Conservation (phyloP, 1,284 basidiomycete genomes). For the Cystobasidium slooffiae region DNA sequence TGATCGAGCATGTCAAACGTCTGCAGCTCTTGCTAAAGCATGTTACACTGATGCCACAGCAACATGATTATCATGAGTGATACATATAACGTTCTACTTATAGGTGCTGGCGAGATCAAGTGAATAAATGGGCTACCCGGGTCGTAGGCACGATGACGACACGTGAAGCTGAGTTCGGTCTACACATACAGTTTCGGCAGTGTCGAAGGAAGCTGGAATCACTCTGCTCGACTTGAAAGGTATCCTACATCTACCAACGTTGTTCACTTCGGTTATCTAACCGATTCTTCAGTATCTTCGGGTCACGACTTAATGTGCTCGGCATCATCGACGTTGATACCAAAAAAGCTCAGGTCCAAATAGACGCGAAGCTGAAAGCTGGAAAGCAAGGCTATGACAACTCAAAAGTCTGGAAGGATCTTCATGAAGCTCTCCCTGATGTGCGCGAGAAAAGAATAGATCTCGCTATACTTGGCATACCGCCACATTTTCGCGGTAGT, state of each 20-base stretch:
- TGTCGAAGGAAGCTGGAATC: slow-evolving; percentile 47
- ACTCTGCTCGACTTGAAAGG: slow-evolving; percentile 46
- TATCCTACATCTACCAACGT: neutral
- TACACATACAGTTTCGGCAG: slow-evolving; percentile 42
- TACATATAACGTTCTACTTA: slow-evolving; percentile 6
- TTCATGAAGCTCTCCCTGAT: slow-evolving; percentile 39
- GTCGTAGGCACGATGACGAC: slow-evolving; percentile 11
- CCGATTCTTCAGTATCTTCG: slow-evolving; percentile 44
- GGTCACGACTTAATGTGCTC: slow-evolving; percentile 45
- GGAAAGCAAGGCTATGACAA: slow-evolving; percentile 31
- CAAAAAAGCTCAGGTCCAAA: slow-evolving; percentile 39
- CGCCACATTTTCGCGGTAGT: slow-evolving; percentile 88
- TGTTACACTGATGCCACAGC: no score
- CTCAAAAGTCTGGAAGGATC: slow-evolving; percentile 39
- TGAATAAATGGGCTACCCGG: neutral
- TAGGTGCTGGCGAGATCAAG: slow-evolving; percentile 39
- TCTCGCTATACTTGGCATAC: slow-evolving; percentile 79
- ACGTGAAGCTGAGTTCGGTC: neutral
- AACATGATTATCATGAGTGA: no score
- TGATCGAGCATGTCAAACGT: no score
- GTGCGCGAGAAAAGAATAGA: slow-evolving; percentile 40
- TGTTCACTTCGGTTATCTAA: neutral
- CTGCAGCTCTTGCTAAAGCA: no score
- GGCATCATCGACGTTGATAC: slow-evolving; percentile 51
- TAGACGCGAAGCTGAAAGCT: slow-evolving; percentile 35